Percentiles rank a stretch among this genome's conserved stretches.
phyloP scores from a whole-genome alignment of 805 yeast species.

The Teunomyces funiuensis region DNA sequence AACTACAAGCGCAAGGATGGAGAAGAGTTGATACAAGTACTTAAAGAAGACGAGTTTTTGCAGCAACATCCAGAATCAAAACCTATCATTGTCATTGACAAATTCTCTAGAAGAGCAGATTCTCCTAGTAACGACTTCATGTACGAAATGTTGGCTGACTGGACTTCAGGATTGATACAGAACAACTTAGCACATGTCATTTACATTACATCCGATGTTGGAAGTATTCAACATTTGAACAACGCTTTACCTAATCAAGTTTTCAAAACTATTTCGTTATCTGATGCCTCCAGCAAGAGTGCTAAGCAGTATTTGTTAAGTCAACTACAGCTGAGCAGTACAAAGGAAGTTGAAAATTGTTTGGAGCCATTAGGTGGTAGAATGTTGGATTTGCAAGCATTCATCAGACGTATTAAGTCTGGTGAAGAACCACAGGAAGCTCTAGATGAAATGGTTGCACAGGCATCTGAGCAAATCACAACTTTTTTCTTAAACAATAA shows the following conservation, averaged over 20 bases:
- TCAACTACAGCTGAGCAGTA: conserved; percentile 42
- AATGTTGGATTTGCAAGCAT: conserved; percentile 88
- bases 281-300: conserved; percentile 76
- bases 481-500: conserved; percentile 60
- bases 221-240: conserved; percentile 65
- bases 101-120: conserved; percentile 58
- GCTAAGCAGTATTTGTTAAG: conserved; percentile 68
- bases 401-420: conserved; percentile 79
- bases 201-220: conserved; percentile 81
- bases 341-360: conserved; percentile 49
- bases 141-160: conserved; percentile 75
- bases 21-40: conserved; percentile 26
- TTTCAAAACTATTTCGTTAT: conserved; percentile 67
- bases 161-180: conserved; percentile 79
- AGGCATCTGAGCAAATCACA: conserved; percentile 83
- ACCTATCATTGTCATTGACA: conserved; percentile 82
- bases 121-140: conserved; percentile 56
- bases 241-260: conserved; percentile 84
- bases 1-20: conserved; percentile 19
- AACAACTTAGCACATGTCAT: conserved; percentile 88
- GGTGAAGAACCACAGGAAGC: conserved; percentile 86
- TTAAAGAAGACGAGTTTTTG: conserved; percentile 77
- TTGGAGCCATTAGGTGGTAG: conserved; percentile 89
- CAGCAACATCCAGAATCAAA: conserved; percentile 83
- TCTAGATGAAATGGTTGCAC: conserved; percentile 72